A percentile compares a stretch with the other conserved stretches of the same genome.
Evolutionary conservation across 257 asterid genomes (phyloP).

Genomic region (Solanum microdontum): DNA sequence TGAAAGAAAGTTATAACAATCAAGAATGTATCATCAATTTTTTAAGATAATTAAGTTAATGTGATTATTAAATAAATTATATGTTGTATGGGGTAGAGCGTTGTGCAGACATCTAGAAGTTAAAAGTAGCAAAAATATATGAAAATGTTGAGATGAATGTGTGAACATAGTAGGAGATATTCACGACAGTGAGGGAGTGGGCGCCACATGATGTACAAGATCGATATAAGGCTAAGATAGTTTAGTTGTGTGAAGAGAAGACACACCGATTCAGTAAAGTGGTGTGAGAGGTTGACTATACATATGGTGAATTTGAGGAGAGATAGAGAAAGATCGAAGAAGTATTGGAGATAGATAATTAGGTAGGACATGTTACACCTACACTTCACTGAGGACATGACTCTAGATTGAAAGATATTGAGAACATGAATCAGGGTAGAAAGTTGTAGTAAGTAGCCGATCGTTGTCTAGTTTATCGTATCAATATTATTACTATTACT

Average conservation of each 20-base stretch:
- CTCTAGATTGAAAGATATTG: neutral
- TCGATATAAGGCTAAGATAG: neutral
- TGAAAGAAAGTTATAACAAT: neutral
- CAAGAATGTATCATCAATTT: too few species aligned
- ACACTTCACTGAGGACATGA: neutral
- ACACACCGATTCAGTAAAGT: neutral
- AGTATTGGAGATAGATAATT: neutral
- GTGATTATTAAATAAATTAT: neutral
- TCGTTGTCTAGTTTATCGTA: neutral
- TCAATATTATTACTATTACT: neutral
- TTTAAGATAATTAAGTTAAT: neutral
- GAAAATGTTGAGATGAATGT: fast-evolving
- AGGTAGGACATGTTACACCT: neutral
- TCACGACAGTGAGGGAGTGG: neutral
- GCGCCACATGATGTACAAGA: neutral
- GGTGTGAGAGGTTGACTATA: neutral
- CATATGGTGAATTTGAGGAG: neutral
- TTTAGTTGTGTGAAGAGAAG: neutral
- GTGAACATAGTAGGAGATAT: neutral
- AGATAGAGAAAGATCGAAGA: neutral
- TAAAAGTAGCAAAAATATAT: neutral
- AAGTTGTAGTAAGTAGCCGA: fast-evolving
- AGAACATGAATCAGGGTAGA: neutral
- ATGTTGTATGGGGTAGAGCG: neutral
- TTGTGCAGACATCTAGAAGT: too few species aligned